phyloP scores from a whole-genome alignment of 345 rosid genomes.

The Bretschneidera sinensis region DNA sequence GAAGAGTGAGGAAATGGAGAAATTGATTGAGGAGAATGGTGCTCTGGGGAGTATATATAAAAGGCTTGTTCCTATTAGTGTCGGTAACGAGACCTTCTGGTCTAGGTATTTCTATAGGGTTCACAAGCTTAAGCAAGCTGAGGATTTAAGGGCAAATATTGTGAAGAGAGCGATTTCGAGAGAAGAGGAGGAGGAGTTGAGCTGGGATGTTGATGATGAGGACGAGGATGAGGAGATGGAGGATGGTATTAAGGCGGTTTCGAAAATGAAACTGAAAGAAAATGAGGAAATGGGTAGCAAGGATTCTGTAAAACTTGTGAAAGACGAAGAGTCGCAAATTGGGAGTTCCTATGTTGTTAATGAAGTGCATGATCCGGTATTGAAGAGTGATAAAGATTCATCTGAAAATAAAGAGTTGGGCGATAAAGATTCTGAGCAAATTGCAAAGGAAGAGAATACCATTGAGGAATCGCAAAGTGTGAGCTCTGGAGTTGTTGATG shows the following conservation, averaged over 20 bases:
- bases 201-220: conserved; percentile 86
- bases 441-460: conserved; percentile 4
- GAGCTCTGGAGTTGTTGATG: conserved; percentile 2
- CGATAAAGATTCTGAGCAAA: conserved; percentile 11
- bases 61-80: conserved; percentile 49
- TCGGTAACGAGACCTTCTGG: conserved; percentile 72
- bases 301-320: conserved; percentile 17
- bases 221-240: conserved; percentile 42
- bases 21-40: conserved; percentile 52
- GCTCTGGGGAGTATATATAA: conserved; percentile 41
- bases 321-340: conserved; percentile 8
- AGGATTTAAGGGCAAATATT: conserved; percentile 70
- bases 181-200: conserved; percentile 75
- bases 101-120: conserved; percentile 67
- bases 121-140: conserved; percentile 78
- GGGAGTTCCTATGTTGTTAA: conserved; percentile 12
- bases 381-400: conserved; percentile 16
- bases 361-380: conserved; percentile 15
- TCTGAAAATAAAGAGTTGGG: conserved; percentile 21
- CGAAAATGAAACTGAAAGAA: conserved; percentile 23
- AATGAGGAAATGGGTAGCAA: conserved; percentile 18
- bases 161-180: conserved; percentile 71
- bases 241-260: conserved; percentile 15
- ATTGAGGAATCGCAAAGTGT: neutral
- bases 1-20: conserved; percentile 41